Evolutionary conservation across 129 eudicot genomes (phyloP).

Genomic region (Pittosporum tobira): DNA sequence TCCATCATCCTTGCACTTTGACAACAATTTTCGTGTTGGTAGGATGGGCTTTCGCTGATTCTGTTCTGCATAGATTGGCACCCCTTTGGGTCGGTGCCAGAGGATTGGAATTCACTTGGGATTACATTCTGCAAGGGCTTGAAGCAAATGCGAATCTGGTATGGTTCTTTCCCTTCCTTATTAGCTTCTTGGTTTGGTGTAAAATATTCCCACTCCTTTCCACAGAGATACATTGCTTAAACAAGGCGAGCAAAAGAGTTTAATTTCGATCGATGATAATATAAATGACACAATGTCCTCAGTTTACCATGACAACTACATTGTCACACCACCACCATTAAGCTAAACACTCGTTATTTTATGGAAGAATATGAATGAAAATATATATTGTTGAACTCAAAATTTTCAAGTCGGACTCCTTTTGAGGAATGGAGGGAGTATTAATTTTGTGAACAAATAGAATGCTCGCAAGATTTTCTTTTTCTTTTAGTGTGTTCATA

Average conservation of each 20-base stretch:
- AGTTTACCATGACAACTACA: too few relatives aligned
- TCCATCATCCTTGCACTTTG: not conserved
- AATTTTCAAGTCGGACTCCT: too few relatives aligned
- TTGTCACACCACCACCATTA: too few relatives aligned
- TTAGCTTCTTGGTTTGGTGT: not conserved
- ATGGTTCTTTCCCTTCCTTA: conserved; percentile 5
- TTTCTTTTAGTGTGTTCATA: not conserved
- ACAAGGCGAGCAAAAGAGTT: too few relatives aligned
- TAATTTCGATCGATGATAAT: too few relatives aligned
- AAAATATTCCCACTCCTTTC: too few relatives aligned
- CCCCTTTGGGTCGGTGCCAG: conserved; percentile 99
- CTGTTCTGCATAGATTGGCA: conserved; percentile 87
- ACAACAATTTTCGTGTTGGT: conserved; percentile 14
- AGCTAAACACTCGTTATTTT: too few relatives aligned
- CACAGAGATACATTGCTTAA: too few relatives aligned
- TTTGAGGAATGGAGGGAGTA: too few relatives aligned
- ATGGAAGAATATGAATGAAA: too few relatives aligned
- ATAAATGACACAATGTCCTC: too few relatives aligned
- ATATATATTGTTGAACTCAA: too few relatives aligned
- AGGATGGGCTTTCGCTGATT: conserved; percentile 99
- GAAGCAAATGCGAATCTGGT: conserved; percentile 99
- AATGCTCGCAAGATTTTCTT: not conserved
- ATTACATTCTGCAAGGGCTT: conserved; percentile 85
- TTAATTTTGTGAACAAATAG: not conserved
- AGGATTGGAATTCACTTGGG: conserved; percentile 98